Conservation (phyloP, 257 asterid species). For the Petrea volubilis region DNA sequence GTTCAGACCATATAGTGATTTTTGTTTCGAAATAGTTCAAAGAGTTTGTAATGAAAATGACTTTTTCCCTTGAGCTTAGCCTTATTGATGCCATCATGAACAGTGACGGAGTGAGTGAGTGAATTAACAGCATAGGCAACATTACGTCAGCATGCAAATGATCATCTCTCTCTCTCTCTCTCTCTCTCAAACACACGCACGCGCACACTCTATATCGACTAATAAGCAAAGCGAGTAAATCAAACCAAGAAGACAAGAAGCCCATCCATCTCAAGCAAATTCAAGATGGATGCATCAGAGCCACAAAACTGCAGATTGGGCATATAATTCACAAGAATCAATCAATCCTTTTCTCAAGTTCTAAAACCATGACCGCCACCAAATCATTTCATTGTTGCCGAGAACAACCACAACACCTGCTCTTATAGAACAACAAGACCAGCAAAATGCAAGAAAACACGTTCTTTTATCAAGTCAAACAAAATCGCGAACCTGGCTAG, state of each 20-base stretch:
- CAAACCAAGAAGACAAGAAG: neutral
- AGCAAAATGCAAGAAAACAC: neutral
- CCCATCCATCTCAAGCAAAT: neutral
- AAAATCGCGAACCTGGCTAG: constrained; percentile 26
- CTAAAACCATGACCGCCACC: neutral
- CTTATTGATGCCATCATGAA: too few relatives aligned
- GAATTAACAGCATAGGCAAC: too few relatives aligned
- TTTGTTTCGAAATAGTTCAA: too few relatives aligned
- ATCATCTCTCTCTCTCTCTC: neutral
- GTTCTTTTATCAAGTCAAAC: too few relatives aligned
- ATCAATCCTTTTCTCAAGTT: neutral
- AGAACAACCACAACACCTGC: too few relatives aligned
- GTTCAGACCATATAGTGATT: too few relatives aligned
- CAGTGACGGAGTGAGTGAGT: neutral
- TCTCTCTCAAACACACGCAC: too few relatives aligned
- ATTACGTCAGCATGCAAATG: neutral
- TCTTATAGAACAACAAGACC: too few relatives aligned
- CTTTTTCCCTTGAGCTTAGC: too few relatives aligned
- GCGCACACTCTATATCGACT: neutral
- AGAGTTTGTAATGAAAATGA: too few relatives aligned
- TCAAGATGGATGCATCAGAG: neutral
- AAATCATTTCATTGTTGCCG: too few relatives aligned
- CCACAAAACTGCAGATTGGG: neutral
- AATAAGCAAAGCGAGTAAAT: neutral
- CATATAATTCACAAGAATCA: neutral